A percentile compares a stretch with the other conserved stretches of the same genome.
These are phyloP conservation scores for Gynandropsis gynandra DNA, from an alignment of 345 rosid genomes.

Conservation along the genomic window DNA sequence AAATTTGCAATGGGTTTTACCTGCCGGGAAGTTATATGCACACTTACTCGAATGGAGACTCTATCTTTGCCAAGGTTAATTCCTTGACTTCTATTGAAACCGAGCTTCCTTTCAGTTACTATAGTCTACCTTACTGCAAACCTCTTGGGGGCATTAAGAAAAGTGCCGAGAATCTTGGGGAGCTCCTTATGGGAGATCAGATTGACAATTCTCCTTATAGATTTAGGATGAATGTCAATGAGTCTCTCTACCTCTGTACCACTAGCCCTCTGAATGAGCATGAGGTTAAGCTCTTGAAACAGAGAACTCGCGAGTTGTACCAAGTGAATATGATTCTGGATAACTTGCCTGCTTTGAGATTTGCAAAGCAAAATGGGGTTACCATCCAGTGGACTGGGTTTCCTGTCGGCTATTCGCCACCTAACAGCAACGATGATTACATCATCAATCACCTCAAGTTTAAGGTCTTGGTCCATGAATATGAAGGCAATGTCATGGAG, in stretches of 20 bases:
- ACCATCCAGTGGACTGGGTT: slow-evolving; percentile 83
- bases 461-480: slow-evolving; percentile 66
- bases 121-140: slow-evolving; percentile 70
- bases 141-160: slow-evolving; percentile 53
- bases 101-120: slow-evolving; percentile 75
- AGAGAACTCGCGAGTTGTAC: slow-evolving; percentile 70
- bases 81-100: slow-evolving; percentile 87
- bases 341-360: slow-evolving; percentile 78
- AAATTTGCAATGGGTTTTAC: slow-evolving; percentile 61
- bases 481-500: slow-evolving; percentile 64
- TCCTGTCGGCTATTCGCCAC: slow-evolving; percentile 67
- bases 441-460: slow-evolving; percentile 76
- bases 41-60: slow-evolving; percentile 46
- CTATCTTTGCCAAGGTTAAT: slow-evolving; percentile 58
- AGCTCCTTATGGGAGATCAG: slow-evolving; percentile 88
- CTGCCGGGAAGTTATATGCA: slow-evolving; percentile 86
- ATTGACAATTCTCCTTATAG: slow-evolving; percentile 76
- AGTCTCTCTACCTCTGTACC: slow-evolving; percentile 64
- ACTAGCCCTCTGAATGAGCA: slow-evolving; percentile 49
- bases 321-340: slow-evolving; percentile 87
- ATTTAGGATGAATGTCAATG: slow-evolving; percentile 62
- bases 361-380: slow-evolving; percentile 54
- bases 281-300: slow-evolving; percentile 80
- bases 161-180: slow-evolving; percentile 84
- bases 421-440: slow-evolving; percentile 63